These are phyloP conservation scores for Cryptococcus maquisensis DNA, from an alignment of 1,284 basidiomycete species.

Conservation along the genomic window DNA sequence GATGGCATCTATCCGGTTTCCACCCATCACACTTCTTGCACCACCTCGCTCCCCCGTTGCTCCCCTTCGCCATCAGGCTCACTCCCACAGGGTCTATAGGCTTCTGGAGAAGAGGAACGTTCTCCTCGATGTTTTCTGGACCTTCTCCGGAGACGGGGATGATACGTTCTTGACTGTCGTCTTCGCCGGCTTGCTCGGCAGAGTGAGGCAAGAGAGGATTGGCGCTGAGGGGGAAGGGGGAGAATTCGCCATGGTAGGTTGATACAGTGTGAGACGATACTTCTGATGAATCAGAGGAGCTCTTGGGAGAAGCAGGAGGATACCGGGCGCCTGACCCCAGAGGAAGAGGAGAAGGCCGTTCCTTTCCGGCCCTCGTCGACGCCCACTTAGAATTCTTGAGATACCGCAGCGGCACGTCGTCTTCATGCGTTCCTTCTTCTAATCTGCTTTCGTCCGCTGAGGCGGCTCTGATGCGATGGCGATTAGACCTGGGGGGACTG, in stretches of 20 bases:
- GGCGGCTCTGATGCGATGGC: not conserved
- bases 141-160: not conserved
- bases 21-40: conserved; percentile 45
- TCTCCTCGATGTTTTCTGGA: not conserved
- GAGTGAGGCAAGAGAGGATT: conserved; percentile 22
- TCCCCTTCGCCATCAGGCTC: conserved; percentile 32
- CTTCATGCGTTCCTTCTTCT: conserved; percentile 13
- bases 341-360: conserved; percentile 27
- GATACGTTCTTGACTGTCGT: conserved; percentile 9
- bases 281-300: not conserved
- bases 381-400: conserved; percentile 29
- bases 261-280: not conserved
- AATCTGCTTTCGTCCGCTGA: not conserved
- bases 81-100: not conserved
- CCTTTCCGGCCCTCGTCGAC: conserved; percentile 14
- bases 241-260: conserved; percentile 11
- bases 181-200: conserved; percentile 21
- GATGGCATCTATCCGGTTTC: conserved; percentile 79
- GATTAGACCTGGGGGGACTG: not conserved
- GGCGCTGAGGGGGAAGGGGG: conserved; percentile 25
- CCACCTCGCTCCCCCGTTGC: conserved; percentile 37
- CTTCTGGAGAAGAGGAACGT: not conserved
- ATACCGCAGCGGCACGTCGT: conserved; percentile 32
- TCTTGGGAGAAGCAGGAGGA: not conserved
- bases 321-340: not conserved